Base-by-base conservation (phyloP, 2,329 filamentous ascomycete species). In the Onygenales sp. region DNA sequence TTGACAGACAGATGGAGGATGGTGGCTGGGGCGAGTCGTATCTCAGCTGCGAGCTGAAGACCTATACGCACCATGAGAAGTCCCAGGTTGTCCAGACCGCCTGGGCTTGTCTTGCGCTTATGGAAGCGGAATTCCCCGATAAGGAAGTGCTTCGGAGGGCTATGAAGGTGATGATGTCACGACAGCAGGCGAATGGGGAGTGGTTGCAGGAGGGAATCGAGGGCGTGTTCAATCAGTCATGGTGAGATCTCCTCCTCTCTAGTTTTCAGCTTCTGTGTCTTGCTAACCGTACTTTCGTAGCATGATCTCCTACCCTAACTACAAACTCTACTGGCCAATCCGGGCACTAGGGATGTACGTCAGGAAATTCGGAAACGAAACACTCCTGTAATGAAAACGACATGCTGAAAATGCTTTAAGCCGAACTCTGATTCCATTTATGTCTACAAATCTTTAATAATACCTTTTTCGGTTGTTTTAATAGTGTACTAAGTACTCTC, bases 261-360 rank as follows among this genome's bases (percentile, higher is more conserved):
- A 52, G 47, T 52, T 44, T 44, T 21, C 51, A 53, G 48, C 27
- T 51, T 42, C 43, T 40, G 49, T 27, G 33, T 47, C 40, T 42
- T 51, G 54, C 53, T 58, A 43, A 61, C 53, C 36, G 63, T 67
- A 56, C 65, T 55, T 33, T 49, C 13, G 13, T 63, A 85, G 83
- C 77, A 97, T 96, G 89, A 98, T 98, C 59, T 93, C 89, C 0
- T 98, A 98, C 66, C 92, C 92, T 43, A 98, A 98, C 76, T 98
- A 98, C 77, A 98, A 97, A 75, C 93, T 95, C 68, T 87, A 86
- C 54, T 98, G 96, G 71, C 85, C 92, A 1, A 87, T 97, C 67
- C 95, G 94, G 73, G 93, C 93, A 2, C 70, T 98, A 58, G 93
- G 93, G 4, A 86, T 96, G 82, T 98, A 89, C 76, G 83, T 86